phyloP scores from a whole-genome alignment of 371 early-diverging fungal species.

The Dinochytrium kinnereticum region DNA sequence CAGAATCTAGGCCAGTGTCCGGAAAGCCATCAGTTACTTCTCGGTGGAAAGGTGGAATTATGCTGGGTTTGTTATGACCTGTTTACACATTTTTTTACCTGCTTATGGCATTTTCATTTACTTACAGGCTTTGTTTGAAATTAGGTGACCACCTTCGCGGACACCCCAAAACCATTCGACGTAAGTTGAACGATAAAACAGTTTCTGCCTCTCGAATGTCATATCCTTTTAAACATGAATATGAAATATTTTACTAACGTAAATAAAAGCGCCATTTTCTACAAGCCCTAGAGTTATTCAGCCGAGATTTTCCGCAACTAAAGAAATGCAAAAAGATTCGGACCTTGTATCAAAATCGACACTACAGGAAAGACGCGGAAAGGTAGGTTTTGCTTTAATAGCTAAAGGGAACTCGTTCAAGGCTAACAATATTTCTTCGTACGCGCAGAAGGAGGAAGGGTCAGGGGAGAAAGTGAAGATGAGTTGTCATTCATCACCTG shows the following conservation, averaged over 20 bases:
- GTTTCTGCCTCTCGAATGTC: background rate
- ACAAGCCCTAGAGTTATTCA: conserved; percentile 5
- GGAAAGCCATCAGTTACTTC: background rate
- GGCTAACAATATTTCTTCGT: background rate
- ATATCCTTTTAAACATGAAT: background rate
- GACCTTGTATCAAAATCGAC: background rate
- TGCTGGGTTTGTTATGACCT: background rate
- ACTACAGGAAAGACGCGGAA: background rate
- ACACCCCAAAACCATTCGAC: background rate
- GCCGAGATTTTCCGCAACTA: background rate
- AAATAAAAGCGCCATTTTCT: conserved; percentile 14
- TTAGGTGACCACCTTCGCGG: background rate
- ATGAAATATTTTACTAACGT: too few relatives aligned
- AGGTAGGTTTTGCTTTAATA: background rate
- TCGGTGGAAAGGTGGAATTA: conserved; percentile 1
- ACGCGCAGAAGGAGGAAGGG: background rate
- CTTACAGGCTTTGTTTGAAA: background rate
- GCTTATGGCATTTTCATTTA: background rate
- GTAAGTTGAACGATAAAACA: conserved; percentile 1
- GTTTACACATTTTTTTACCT: background rate
- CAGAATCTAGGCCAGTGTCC: background rate
- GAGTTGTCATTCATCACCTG: background rate
- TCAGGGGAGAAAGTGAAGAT: background rate
- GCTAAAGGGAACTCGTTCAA: background rate
- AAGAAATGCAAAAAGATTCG: background rate